Percentiles rank a stretch among this genome's conserved stretches.
Evolutionary conservation across 1,284 basidiomycete species (phyloP).

Genomic region (Rhodotorula sp.): DNA sequence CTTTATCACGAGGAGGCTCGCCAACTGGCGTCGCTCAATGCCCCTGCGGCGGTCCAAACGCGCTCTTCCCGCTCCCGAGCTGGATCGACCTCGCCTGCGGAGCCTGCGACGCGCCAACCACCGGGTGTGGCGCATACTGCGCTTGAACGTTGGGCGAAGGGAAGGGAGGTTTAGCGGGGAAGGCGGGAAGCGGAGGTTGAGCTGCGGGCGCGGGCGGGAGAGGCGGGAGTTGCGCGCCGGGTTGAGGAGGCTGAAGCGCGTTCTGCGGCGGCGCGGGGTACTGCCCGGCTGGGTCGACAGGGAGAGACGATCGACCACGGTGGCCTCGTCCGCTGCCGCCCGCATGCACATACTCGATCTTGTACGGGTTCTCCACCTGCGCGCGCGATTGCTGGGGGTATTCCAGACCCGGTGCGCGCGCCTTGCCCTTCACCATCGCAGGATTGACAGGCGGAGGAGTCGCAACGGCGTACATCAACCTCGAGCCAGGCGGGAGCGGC

Average conservation of each 20-base stretch:
- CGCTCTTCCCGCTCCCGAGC: neutral
- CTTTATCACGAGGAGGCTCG: neutral
- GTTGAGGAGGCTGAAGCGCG: neutral
- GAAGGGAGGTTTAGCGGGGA: neutral
- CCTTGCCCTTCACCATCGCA: too few species aligned
- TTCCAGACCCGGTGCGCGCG: neutral
- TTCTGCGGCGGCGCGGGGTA: neutral
- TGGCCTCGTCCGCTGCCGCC: constrained; percentile 5
- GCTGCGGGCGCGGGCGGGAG: too few species aligned
- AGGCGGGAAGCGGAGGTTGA: too few species aligned
- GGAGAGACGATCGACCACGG: constrained; percentile 1
- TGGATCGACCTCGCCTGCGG: constrained; percentile 1
- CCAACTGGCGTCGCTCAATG: neutral
- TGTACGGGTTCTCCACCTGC: constrained; percentile 21
- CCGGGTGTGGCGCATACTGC: neutral
- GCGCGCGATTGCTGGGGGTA: neutral
- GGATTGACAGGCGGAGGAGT: neutral
- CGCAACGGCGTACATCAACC: neutral
- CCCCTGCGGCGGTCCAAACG: neutral
- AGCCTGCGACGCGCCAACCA: neutral
- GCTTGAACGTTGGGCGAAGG: neutral
- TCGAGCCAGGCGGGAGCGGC: neutral
- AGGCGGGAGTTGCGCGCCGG: too few species aligned
- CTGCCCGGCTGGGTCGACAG: too few species aligned
- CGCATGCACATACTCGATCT: constrained; percentile 9